Conservation (phyloP, 2,329 filamentous ascomycete genomes). For the Botrytis aclada region DNA sequence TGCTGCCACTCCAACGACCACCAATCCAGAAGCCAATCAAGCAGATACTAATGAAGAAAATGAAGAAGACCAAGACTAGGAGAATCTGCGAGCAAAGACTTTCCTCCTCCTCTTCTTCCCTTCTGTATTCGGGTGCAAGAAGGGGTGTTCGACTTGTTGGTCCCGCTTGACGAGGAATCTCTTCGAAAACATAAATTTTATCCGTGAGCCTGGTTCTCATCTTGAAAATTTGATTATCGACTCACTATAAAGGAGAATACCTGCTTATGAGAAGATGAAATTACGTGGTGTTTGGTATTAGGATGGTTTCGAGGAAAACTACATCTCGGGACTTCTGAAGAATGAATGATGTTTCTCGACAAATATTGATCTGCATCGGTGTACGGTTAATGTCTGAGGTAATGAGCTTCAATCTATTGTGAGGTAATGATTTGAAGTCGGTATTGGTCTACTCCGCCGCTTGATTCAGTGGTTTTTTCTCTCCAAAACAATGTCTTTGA, state of each 20-base stretch:
- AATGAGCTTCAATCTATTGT: not conserved
- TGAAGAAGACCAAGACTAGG: not conserved
- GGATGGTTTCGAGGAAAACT: not conserved
- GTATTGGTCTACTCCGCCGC: not conserved
- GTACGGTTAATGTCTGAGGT: not conserved
- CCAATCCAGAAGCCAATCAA: not conserved
- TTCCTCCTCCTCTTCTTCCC: not conserved
- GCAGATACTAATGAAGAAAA: constrained; percentile 1
- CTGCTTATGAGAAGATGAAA: not conserved
- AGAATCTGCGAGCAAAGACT: not conserved
- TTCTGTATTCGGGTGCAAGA: not conserved
- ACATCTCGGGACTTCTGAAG: not conserved
- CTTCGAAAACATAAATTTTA: not conserved
- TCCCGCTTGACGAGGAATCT: not conserved
- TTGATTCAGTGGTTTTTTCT: not conserved
- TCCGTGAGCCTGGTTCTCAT: not conserved
- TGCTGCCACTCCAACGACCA: not conserved
- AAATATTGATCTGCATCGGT: not conserved
- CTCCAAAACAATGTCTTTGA: not conserved
- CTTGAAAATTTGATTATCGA: not conserved
- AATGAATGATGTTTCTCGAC: not conserved
- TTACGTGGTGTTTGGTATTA: not conserved
- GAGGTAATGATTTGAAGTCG: not conserved
- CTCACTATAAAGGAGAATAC: not conserved
- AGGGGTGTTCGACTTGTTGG: not conserved